Evolutionary conservation across 1,284 basidiomycete species (phyloP), one percentile per base, ranked within the genome.

Genomic region (Wallemia mellicola): DNA sequence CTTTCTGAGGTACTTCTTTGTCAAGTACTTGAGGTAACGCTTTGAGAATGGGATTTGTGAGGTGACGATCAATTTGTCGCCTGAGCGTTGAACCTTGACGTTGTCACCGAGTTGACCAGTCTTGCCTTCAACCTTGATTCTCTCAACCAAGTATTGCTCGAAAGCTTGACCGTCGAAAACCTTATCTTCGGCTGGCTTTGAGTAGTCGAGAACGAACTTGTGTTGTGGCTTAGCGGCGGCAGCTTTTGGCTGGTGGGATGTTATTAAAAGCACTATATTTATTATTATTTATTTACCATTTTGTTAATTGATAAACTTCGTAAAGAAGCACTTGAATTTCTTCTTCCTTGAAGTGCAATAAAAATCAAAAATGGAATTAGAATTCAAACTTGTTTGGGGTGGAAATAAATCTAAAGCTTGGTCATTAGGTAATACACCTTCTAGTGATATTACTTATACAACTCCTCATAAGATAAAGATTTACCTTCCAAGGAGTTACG

Each of bases 1-100:
- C 76, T 86, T 87, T 75, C 89, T 89, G 73, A 92, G 77, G 77
- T 86, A 89, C 76, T 91, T 91, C 77, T 91, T 91, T 61, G 87
- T 91, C 64, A 91, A 77, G 74, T 91, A 92, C 73, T 89, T 87
- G 67, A 87, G 77, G 71, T 88, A 91, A 62, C 86, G 77, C 74
- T 92, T 92, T 61, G 87, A 91, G 73, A 91, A 82, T 59, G 83
- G 79, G 68, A 89, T 80, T 69, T 75, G 80, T 60, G 85, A 82
- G 58, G 80, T 79, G 63, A 91, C 78, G 61, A 79, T 82, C 68
- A 91, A 76, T 73, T 80, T 86, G 68, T 74, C 80, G 71, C 79
- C 80, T 67, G 77, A 76, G 81, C 82, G 81, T 64, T 75, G 71
- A 67, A 92, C 79, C 71, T 83, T 82, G 67, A 92, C 76, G 63